A percentile compares a stretch with the other conserved stretches of the same genome.
phyloP scores from a whole-genome alignment of 2,329 filamentous ascomycete genomes.

The Xylogone sp. region DNA sequence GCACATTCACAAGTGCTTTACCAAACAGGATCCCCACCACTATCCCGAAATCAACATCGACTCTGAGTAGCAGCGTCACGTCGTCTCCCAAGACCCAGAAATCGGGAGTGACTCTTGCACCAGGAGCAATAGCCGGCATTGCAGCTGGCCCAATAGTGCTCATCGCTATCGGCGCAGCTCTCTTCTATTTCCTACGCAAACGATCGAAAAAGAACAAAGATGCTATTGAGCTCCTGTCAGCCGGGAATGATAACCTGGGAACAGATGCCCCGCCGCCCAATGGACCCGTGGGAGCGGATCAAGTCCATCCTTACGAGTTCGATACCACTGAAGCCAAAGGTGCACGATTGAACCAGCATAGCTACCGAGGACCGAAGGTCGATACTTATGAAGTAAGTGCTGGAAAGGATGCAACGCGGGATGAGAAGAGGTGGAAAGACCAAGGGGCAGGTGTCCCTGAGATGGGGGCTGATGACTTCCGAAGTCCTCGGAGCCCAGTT shows the following conservation, averaged over 20 bases:
- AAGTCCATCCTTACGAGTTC: constrained; percentile 13
- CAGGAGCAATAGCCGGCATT: constrained; percentile 8
- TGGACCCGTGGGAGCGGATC: constrained; percentile 14
- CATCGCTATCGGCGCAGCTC: constrained; percentile 2
- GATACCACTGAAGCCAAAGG: constrained; percentile 6
- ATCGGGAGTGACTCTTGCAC: constrained; percentile 4
- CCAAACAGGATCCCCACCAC: background rate
- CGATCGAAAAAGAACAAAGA: constrained; percentile 7
- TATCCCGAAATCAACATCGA: background rate
- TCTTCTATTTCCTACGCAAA: constrained; percentile 9
- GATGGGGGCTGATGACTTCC: background rate
- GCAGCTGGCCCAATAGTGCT: constrained; percentile 5
- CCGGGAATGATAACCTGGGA: background rate
- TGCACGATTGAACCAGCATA: constrained; percentile 2
- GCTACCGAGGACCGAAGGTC: constrained; percentile 8
- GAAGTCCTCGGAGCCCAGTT: background rate
- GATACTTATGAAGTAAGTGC: constrained; percentile 14
- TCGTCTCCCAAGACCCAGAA: background rate
- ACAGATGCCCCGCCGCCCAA: constrained; percentile 10
- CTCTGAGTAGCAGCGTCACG: background rate
- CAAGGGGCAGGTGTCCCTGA: background rate
- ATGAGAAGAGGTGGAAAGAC: background rate
- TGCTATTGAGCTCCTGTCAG: constrained; percentile 6
- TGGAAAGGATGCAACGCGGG: background rate
- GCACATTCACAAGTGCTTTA: constrained; percentile 12